phyloP scores from a whole-genome alignment of 2,329 filamentous ascomycete species.

The Diaporthe helianthi region DNA sequence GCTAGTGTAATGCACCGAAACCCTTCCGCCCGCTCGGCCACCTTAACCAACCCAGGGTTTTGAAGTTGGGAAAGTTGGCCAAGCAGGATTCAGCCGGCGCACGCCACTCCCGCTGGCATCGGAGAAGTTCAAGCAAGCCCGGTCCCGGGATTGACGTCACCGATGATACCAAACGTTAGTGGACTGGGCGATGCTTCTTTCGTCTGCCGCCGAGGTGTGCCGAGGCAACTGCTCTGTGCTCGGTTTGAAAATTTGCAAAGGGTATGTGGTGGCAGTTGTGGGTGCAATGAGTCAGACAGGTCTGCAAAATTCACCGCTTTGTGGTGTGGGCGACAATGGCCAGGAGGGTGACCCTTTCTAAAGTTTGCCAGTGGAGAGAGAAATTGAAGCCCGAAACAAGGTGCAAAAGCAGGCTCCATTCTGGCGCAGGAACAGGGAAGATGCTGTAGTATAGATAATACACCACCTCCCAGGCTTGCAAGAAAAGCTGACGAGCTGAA shows the following conservation, averaged over 20 bases:
- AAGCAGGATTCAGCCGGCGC: background rate
- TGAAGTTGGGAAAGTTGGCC: conserved; percentile 28
- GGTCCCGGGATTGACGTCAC: background rate
- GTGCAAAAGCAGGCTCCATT: conserved; percentile 11
- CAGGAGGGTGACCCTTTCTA: background rate
- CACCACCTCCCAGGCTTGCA: background rate
- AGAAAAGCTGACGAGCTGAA: background rate
- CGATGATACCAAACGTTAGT: background rate
- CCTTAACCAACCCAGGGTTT: too few species aligned
- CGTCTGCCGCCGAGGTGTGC: background rate
- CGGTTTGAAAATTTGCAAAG: background rate
- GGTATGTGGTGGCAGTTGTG: background rate
- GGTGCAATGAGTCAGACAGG: background rate
- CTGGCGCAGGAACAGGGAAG: background rate
- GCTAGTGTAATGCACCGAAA: background rate
- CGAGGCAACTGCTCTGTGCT: background rate
- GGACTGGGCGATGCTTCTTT: conserved; percentile 14
- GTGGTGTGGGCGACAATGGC: conserved; percentile 2
- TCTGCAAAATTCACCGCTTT: conserved; percentile 22
- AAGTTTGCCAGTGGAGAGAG: conserved; percentile 20
- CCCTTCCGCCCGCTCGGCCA: too few species aligned
- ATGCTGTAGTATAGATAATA: too few species aligned
- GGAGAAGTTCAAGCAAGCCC: background rate
- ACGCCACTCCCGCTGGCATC: background rate
- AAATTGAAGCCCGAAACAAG: background rate